Base-by-base conservation (phyloP, 176 grass and related monocot genomes). In the Cenchrus americanus region DNA sequence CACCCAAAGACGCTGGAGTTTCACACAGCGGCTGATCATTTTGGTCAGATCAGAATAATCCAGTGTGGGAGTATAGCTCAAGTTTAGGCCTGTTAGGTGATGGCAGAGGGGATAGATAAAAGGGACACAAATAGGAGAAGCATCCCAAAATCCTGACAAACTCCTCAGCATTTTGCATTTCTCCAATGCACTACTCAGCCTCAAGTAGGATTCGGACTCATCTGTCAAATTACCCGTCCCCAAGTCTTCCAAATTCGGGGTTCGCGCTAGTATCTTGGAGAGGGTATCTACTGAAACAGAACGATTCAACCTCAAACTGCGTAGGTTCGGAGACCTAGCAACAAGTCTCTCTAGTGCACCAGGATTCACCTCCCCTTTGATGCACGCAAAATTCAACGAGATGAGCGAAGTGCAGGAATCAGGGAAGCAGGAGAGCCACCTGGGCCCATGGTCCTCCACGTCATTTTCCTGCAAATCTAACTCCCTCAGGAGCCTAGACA, bases 391-490 rank as follows among this genome's bases (percentile, higher is more conserved):
- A 73, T 97, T 97, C 76, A 97, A 89, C 32, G 94, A 91, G 30
- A 87, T 78, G 50, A 97, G 80, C 0, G 94, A 94, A 77, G 92
- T 94, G 81, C 88, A 94, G 64, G 92, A 92, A 82, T 97, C 90
- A 73, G 90, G 92, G 86, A 97, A 97, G 92, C 90, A 89, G 41
- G 69, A 85, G 22, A 97, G 90, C 94, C 94, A 97, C 57, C 89
- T 87, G 60, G 87, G 81, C 80, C 92, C 92, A 74, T 80, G 90
- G 88, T 97, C 94, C 19, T 94, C 92, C 83, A 97, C 80, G 23
- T 97, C 91, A 90, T 94, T 97, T 92, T 97, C 94, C 83, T 97
- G 94, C 83, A 97, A 91, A 90, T 97, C 94, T 73, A 97, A 74
- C 77, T 97, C 92, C 78, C 80, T 89, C 61, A 97, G 84, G 52